Percentiles rank a stretch among this genome's conserved stretches.
These are phyloP conservation scores for Aspergillus hortae DNA, from an alignment of 2,329 filamentous ascomycete genomes.

Conservation along the genomic window DNA sequence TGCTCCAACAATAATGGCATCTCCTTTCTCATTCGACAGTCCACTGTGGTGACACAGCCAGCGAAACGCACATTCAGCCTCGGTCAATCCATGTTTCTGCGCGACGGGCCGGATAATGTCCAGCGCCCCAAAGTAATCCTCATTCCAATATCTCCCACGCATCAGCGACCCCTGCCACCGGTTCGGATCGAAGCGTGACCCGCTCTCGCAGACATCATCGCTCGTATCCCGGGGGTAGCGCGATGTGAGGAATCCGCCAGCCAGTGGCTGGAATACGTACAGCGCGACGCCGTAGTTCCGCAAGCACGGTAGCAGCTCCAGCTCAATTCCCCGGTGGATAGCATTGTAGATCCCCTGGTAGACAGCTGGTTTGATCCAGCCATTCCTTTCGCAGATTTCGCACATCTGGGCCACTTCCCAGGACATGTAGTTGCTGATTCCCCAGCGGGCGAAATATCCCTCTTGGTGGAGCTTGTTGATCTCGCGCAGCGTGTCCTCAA, in stretches of 20 bases:
- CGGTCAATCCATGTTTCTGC: conserved; percentile 40
- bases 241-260: conserved; percentile 46
- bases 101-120: conserved; percentile 36
- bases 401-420: conserved; percentile 49
- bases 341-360: conserved; percentile 48
- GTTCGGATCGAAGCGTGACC: conserved; percentile 31
- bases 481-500: conserved; percentile 45
- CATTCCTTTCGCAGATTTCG: conserved; percentile 41
- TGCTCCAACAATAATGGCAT: conserved; percentile 41
- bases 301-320: conserved; percentile 42
- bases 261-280: conserved; percentile 43
- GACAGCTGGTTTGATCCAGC: conserved; percentile 42
- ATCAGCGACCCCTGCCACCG: conserved; percentile 37
- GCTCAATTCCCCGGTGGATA: conserved; percentile 36
- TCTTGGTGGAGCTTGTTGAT: conserved; percentile 46
- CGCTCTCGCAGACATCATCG: conserved; percentile 1
- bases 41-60: conserved; percentile 46
- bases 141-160: conserved; percentile 40
- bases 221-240: conserved; percentile 31
- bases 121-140: conserved; percentile 42
- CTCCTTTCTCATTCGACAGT: conserved; percentile 27
- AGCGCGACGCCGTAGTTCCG: conserved; percentile 42
- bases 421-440: conserved; percentile 45
- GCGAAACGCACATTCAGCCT: conserved; percentile 42
- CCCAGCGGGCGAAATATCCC: conserved; percentile 45